phyloP scores from a whole-genome alignment of 441 rosid species.

The Mallotus repandus region DNA sequence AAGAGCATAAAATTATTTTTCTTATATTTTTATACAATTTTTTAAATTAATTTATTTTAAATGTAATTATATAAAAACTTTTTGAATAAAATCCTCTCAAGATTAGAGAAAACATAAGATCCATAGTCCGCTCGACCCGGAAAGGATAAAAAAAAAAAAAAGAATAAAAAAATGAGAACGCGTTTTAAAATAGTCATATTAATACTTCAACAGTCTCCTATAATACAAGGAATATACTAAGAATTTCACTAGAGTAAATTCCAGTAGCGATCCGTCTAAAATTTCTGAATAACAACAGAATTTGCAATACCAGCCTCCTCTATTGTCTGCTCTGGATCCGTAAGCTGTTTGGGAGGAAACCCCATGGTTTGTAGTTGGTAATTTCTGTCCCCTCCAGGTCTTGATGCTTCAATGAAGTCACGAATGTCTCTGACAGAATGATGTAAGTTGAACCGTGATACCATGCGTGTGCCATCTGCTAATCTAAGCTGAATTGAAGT shows the following conservation, averaged over 20 bases:
- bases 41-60: too few relatives aligned
- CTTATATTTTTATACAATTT: too few relatives aligned
- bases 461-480: conserved; percentile 83
- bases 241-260: background rate
- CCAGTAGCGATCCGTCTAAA: conserved; percentile 32
- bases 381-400: conserved; percentile 52
- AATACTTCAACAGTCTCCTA: background rate
- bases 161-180: too few relatives aligned
- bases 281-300: conserved; percentile 89
- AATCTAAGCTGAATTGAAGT: conserved; percentile 88
- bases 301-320: conserved; percentile 82
- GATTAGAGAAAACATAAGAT: too few relatives aligned
- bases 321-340: conserved; percentile 61
- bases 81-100: too few relatives aligned
- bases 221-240: background rate
- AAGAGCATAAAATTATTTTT: too few relatives aligned
- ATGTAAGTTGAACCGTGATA: conserved; percentile 67
- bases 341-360: conserved; percentile 76
- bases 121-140: too few relatives aligned
- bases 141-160: too few relatives aligned
- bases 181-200: too few relatives aligned
- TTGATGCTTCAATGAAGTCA: conserved; percentile 66
- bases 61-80: too few relatives aligned
- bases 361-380: conserved; percentile 93
- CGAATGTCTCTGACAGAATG: conserved; percentile 70